Evolutionary conservation across 148 eudicot species (phyloP), one percentile per base, ranked within the genome.

Genomic region (Rhododendron ovatum): DNA sequence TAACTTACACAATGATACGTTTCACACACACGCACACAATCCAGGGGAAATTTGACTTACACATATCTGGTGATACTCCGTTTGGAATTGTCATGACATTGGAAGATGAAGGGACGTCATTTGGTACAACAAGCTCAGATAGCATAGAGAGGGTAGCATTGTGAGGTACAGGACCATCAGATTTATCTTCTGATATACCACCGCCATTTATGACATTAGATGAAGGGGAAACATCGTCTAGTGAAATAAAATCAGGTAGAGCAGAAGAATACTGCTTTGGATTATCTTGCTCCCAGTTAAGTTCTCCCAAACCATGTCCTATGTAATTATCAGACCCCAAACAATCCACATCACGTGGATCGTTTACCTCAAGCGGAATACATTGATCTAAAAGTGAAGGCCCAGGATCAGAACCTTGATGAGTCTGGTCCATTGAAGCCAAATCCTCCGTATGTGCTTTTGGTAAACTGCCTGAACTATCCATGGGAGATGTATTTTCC

Each of bases 91-190:
- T 85, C 17, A 53, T 59, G 73, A 59, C 87, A 89, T 28, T 76
- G 28, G 92, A 80, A 39, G 89, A 81, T 17, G 88, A 83, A 87
- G 91, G 88, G 86, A 89, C 78, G 80, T 84, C 90, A 82, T 88
- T 89, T 22, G 87, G 83, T 1, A 89, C 63, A 61, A 84, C 86
- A 59, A 87, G 85, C 87, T 93, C 93, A 43, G 92, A 82, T 43
- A 88, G 81, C 43, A 69, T 76, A 78, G 76, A 14, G 20, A 79
- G 28, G 43, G 79, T 59, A 20, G 84, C 22, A 47, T 78, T 30
- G 4, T 59, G 82, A 82, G 86, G 48, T 7, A 53, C 67, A 78
- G 84, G 20, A 83, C 26, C 83, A 86, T 65, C 30, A 30, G 57
- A 30, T 22, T 8, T 63, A 8, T 78, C 76, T 51, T 80, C 76